Conservation (phyloP, 1,139 yeast genomes). For the Ogataea hybrid region DNA sequence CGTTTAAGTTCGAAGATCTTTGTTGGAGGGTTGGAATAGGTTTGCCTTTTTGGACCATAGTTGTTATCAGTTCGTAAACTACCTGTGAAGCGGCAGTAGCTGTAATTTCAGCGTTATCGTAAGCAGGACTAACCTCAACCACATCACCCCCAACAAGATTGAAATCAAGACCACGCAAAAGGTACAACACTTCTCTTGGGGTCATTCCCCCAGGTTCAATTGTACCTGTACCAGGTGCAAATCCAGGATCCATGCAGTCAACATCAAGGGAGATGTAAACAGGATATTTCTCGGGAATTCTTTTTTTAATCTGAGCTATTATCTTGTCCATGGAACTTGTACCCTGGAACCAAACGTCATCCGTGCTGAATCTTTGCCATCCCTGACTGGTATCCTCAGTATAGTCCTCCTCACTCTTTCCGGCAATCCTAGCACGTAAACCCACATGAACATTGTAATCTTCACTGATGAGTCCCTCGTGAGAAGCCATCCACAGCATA, state of each 20-base stretch:
- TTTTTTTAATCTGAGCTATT: slow-evolving; percentile 35
- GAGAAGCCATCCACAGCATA: slow-evolving; percentile 51
- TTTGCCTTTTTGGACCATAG: neutral
- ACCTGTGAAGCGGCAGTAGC: slow-evolving; percentile 1
- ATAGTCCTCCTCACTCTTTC: slow-evolving; percentile 45
- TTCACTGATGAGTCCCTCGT: slow-evolving; percentile 42
- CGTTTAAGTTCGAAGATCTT: neutral
- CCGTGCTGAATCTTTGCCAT: neutral
- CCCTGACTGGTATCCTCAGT: slow-evolving; percentile 33
- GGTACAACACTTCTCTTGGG: neutral
- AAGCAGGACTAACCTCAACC: neutral
- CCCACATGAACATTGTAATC: slow-evolving; percentile 47
- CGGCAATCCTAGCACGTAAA: slow-evolving; percentile 33
- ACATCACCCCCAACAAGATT: neutral
- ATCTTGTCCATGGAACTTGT: slow-evolving; percentile 33
- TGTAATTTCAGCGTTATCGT: neutral
- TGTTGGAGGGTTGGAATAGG: neutral
- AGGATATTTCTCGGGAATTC: slow-evolving; percentile 35
- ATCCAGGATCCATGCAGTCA: slow-evolving; percentile 54
- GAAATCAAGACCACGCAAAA: neutral
- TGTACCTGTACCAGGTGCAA: slow-evolving; percentile 60
- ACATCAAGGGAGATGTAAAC: slow-evolving; percentile 55
- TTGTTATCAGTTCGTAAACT: neutral
- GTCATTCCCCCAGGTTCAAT: slow-evolving; percentile 52
- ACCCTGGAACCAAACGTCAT: slow-evolving; percentile 1